Evolutionary conservation across 495 filamentous ascomycete species (phyloP).

Genomic region (Podospora comata): DNA sequence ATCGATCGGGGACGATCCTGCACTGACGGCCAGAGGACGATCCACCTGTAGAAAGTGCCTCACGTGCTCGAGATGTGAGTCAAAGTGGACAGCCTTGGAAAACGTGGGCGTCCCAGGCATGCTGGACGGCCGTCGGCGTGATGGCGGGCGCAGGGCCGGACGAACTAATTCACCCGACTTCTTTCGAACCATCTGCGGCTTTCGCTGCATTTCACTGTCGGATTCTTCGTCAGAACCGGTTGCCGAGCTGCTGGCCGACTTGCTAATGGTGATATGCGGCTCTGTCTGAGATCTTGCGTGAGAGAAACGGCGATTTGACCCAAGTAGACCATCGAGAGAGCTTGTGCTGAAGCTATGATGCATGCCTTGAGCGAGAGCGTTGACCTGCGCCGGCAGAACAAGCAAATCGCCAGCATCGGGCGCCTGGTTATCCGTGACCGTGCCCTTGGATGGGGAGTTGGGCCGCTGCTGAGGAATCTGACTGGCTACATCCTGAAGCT

Average conservation of each 20-base stretch:
- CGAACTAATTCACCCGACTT: conserved; percentile 97
- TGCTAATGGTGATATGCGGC: conserved; percentile 52
- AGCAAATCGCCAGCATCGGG: conserved; percentile 34
- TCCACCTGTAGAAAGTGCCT: conserved; percentile 93
- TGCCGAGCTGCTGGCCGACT: conserved; percentile 52
- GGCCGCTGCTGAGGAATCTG: conserved; percentile 67
- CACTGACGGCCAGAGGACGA: conserved; percentile 88
- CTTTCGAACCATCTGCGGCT: conserved; percentile 89
- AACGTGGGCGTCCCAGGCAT: conserved; percentile 97
- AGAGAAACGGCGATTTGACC: conserved; percentile 47
- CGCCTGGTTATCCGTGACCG: conserved; percentile 18
- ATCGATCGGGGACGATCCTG: conserved; percentile 90
- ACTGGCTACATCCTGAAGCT: conserved; percentile 79
- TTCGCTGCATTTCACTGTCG: conserved; percentile 59
- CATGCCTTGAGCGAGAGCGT: conserved; percentile 36
- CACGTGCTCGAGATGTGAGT: conserved; percentile 89
- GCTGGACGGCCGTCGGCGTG: conserved; percentile 79
- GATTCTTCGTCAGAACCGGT: conserved; percentile 61
- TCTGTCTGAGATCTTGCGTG: conserved; percentile 88
- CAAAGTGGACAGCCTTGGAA: conserved; percentile 93
- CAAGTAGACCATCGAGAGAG: conserved; percentile 36
- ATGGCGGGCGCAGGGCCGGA: conserved; percentile 78
- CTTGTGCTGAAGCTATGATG: conserved; percentile 35
- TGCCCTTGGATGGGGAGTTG: conserved; percentile 55
- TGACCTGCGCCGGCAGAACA: conserved; percentile 34